A percentile compares a stretch with the other conserved stretches of the same genome.
phyloP scores from a whole-genome alignment of 1,284 basidiomycete genomes.

The Melampsora abietis-canadensis region DNA sequence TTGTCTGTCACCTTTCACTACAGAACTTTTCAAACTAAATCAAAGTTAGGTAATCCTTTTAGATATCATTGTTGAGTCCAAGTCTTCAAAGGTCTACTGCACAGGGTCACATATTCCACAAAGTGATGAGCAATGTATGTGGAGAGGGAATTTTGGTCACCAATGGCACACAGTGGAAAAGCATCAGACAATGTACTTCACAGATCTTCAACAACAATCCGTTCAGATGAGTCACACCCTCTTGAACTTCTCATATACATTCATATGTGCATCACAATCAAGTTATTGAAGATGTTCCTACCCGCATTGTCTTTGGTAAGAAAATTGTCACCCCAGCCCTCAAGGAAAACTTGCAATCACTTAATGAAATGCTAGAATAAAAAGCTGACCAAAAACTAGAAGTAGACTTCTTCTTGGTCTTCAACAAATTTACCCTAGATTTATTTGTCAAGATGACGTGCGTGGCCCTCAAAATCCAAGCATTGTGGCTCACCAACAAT shows the following conservation, averaged over 20 bases:
- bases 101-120: conserved; percentile 4
- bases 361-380: background rate
- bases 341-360: background rate
- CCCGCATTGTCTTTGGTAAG: background rate
- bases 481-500: background rate
- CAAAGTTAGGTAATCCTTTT: conserved; percentile 6
- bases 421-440: background rate
- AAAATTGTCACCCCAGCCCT: background rate
- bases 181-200: conserved; percentile 7
- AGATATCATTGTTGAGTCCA: too few species aligned
- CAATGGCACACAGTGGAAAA: conserved; percentile 20
- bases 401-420: background rate
- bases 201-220: conserved; percentile 12
- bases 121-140: conserved; percentile 20
- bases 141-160: conserved; percentile 23
- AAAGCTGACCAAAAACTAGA: background rate
- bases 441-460: conserved; percentile 5
- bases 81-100: background rate
- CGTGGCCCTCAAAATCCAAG: background rate
- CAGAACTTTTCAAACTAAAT: conserved; percentile 34
- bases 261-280: too few species aligned
- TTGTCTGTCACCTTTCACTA: too few species aligned
- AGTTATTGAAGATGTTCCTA: too few species aligned
- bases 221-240: conserved; percentile 8
- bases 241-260: background rate